Conservation (phyloP, 345 rosid genomes). For the Draba incana region DNA sequence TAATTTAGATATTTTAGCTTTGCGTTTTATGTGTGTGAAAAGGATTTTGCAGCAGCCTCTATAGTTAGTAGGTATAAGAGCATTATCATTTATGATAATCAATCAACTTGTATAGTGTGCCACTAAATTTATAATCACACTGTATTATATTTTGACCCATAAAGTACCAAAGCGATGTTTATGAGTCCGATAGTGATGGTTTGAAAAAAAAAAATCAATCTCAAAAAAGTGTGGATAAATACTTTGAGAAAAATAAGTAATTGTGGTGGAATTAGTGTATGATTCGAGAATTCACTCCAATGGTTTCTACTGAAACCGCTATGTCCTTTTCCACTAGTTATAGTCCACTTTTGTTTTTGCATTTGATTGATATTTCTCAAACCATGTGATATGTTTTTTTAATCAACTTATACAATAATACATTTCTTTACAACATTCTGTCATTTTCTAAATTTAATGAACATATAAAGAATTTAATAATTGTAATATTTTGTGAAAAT, state of each 20-base stretch:
- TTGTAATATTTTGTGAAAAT: too few relatives aligned
- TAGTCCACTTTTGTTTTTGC: too few relatives aligned
- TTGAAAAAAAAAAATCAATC: not conserved
- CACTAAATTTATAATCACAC: conserved; percentile 21
- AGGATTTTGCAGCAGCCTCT: conserved; percentile 24
- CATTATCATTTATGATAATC: conserved; percentile 14
- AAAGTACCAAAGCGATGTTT: not conserved
- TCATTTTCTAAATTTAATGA: too few relatives aligned
- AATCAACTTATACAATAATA: too few relatives aligned
- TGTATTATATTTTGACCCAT: conserved; percentile 10
- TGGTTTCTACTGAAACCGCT: not conserved
- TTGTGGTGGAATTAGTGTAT: conserved; percentile 10
- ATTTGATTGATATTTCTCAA: too few relatives aligned
- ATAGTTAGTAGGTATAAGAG: conserved; percentile 22
- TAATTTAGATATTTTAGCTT: not conserved
- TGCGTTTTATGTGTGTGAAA: not conserved
- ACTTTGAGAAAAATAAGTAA: not conserved
- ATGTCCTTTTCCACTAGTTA: not conserved
- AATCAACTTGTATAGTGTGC: conserved; percentile 31
- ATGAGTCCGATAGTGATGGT: conserved; percentile 20
- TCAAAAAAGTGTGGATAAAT: not conserved
- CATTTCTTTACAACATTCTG: too few relatives aligned
- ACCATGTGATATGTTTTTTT: too few relatives aligned
- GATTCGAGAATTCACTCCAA: conserved; percentile 1
- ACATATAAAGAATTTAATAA: too few relatives aligned